Evolutionary conservation across 768 basidiomycete genomes (phyloP), one percentile per base, ranked within the genome.

Genomic region (Ramaria sp.): DNA sequence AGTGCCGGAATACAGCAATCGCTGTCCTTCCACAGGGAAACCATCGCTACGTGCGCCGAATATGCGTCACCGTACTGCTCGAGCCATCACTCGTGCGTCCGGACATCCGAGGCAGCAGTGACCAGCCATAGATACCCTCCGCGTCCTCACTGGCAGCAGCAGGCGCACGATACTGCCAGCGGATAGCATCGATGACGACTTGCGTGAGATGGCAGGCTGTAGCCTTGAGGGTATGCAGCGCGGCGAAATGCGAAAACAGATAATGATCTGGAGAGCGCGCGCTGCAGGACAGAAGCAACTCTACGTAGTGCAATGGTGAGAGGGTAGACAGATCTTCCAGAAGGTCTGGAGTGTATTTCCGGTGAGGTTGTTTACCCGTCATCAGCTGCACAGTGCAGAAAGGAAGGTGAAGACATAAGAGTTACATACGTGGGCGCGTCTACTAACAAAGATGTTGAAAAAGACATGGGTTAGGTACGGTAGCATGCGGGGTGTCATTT

Each of bases 361-460:
- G 12, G 18, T 30, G 15, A 3, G 18, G 13, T 8, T 34, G 32
- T n/a, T 6, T 25, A 18, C n/a, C n/a, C n/a, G n/a, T n/a, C n/a
- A n/a, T n/a, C n/a, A n/a, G n/a, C n/a, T n/a, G n/a, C n/a, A n/a
- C n/a, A n/a, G n/a, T n/a, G n/a, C n/a, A 3, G 16, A 36, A 34
- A n/a, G 22, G 5, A 42, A 52, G 27, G 18, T n/a, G 15, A 37
- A 28, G 32, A n/a, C 18, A 18, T 18, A 18, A 44, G 18, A 48
- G 5, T 12, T 12, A 55, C 53, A 47, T 55, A 55, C 53, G 12
- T 43, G 53, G n/a, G 43, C 25, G 20, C 53, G 53, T 47, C 44
- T 55, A n/a, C 41, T 55, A 7, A 55, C 53, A 48, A 55, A 55
- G 24, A 55, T 8, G 24, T 55, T 55, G 53, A 55, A 55, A 28